Conservation (phyloP, 2,329 filamentous ascomycete species). For the Microascus cirrosus region DNA sequence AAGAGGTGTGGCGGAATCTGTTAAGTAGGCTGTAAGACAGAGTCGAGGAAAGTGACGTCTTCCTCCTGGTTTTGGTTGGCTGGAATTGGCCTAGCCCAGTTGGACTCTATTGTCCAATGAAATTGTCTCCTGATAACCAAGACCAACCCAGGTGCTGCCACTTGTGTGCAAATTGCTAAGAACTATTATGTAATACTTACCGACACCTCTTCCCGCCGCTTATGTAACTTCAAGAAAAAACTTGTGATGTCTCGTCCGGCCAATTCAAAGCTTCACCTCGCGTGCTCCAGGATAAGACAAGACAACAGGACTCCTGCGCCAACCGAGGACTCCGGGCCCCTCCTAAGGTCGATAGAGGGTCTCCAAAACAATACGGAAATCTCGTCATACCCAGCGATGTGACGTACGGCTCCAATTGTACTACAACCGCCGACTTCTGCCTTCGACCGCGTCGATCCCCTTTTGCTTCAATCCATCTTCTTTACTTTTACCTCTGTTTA, state of each 20-base stretch:
- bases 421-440: neutral
- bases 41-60: no score
- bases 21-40: no score
- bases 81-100: no score
- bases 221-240: neutral
- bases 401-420: neutral
- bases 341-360: no score
- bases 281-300: neutral
- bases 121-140: no score
- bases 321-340: neutral
- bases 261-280: neutral
- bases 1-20: no score
- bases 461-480: neutral
- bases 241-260: neutral
- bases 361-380: no score
- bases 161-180: no score
- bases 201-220: neutral
- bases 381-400: neutral
- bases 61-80: no score
- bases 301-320: neutral
- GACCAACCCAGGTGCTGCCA: no score
- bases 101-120: no score
- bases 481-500: neutral
- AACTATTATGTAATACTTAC: no score
- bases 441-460: neutral